Evolutionary conservation across 1,284 basidiomycete species (phyloP), one percentile per base, ranked within the genome.

Genomic region (Hymenochaete sp.): DNA sequence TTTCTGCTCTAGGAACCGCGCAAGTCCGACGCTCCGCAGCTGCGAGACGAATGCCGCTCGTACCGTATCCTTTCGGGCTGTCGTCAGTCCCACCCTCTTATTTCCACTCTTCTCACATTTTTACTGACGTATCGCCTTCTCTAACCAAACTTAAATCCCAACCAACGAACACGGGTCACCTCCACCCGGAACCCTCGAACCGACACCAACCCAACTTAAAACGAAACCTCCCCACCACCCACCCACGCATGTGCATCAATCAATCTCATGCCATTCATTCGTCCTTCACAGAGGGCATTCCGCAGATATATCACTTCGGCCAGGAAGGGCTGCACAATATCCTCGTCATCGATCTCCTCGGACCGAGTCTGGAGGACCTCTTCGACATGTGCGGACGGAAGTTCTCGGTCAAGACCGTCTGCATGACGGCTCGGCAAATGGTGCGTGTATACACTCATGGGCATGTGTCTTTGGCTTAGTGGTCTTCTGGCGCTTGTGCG

Each of bases 291-390:
- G 86, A 78, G 51, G 90, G 90, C 26, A 90, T 95, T 40, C 91
- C 90, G 14, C 92, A 96, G 66, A 93, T 96, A 60, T 93, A 96
- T 70, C 93, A 96, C 67, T 97, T 96, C 62, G 93, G 93, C 38
- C 90, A 93, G 66, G 93, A 97, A 67, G 92, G 92, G n/a, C 73
- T 96, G 44, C 92, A 97, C 70, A 96, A 96, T 63, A 92, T 96
- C 56, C 80, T 97, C 52, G 92, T 97, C 53, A 96, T 97, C 59
- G 93, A 97, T 67, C 75, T 97, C 19, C 76, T 97, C 14, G 93
- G 93, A 2, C 92, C 92, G 0, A 91, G 85, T 57, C 67, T 97
- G 38, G 92, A 97, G 65, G 92, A 97, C 61, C 70, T 96, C 42
- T 97, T 97, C 61, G 91, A 97, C 65, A 91, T 95, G 86, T 97